Evolutionary conservation across 2,329 filamentous ascomycete genomes (phyloP), one percentile per base, ranked within the genome.

Genomic region (Fusarium palustre): DNA sequence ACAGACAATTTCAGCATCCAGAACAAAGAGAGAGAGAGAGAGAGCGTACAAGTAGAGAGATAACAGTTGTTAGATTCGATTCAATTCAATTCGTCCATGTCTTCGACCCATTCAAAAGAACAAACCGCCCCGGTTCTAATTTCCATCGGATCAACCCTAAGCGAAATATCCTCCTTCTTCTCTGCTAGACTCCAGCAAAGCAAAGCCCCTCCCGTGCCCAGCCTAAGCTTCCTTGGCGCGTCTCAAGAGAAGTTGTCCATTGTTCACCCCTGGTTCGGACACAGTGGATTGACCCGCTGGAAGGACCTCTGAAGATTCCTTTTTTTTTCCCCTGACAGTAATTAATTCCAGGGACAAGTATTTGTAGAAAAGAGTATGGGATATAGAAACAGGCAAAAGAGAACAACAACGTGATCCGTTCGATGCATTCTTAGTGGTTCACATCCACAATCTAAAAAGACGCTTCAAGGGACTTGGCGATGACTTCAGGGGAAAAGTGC

Each of bases 181-280:
- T 55, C 59, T 55, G 13, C 28, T 3, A 30, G 28, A 30, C 28
- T 33, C 13, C 31, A 33, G 50, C 65, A 50, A 28, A 52, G 45
- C 28, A 52, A 64, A 68, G 64, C 59, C 65, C 34, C 48, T 69
- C 66, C 66, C 66, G 66, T 52, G 66, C 66, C 55, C 31, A 55
- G 62, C 47, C 41, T 25, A 43, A 43, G 41, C 41, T 25, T 34
- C 61, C 48, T 69, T 69, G 66, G 66, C 66, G 34, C 20, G 69
- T 66, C 54, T 50, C 46, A 56, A 31, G 46, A 64, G 28, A 50
- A 38, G 33, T 38, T n/a, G 24, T 15, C 36, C 36, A 39, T 39
- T 20, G 11, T 13, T 38, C 8, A 11, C 34, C 50, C 50, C 42
- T 43, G 33, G 39, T 34, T 36, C n/a, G 20, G 34, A 22, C 34